These are phyloP conservation scores for Nepenthes mirabilis DNA, from an alignment of 148 eudicot species.

Conservation along the genomic window DNA sequence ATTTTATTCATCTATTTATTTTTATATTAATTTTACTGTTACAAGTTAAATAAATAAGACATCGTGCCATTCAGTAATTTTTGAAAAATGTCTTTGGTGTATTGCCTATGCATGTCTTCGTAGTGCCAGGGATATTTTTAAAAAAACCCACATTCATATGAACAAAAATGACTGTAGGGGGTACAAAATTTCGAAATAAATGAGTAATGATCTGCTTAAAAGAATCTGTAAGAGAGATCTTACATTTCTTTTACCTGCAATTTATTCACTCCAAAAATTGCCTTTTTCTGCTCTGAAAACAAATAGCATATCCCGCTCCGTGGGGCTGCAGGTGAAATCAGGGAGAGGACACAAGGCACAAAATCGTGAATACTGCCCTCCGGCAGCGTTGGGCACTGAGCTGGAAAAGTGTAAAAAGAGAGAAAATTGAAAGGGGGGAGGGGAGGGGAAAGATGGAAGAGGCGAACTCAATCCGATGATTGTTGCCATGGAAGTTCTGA, in stretches of 20 bases:
- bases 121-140: too few relatives aligned
- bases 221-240: neutral
- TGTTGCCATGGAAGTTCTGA: neutral
- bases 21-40: too few relatives aligned
- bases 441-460: neutral
- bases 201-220: too few relatives aligned
- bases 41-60: too few relatives aligned
- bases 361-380: neutral
- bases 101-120: too few relatives aligned
- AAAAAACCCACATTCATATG: too few relatives aligned
- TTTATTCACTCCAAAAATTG: conserved; percentile 20
- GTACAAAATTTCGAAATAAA: too few relatives aligned
- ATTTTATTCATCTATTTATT: too few relatives aligned
- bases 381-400: neutral
- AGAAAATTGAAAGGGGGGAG: neutral
- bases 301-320: conserved; percentile 1
- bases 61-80: too few relatives aligned
- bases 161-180: too few relatives aligned
- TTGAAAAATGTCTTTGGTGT: too few relatives aligned
- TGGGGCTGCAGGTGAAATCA: neutral
- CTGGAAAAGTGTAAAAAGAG: neutral
- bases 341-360: neutral
- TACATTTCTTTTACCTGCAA: conserved; percentile 11
- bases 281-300: conserved; percentile 3
- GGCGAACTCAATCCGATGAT: neutral